Percentiles rank a stretch among this genome's conserved stretches.
Conservation (phyloP, 2,329 filamentous ascomycete species). For the Pseudogymnoascus sp. region DNA sequence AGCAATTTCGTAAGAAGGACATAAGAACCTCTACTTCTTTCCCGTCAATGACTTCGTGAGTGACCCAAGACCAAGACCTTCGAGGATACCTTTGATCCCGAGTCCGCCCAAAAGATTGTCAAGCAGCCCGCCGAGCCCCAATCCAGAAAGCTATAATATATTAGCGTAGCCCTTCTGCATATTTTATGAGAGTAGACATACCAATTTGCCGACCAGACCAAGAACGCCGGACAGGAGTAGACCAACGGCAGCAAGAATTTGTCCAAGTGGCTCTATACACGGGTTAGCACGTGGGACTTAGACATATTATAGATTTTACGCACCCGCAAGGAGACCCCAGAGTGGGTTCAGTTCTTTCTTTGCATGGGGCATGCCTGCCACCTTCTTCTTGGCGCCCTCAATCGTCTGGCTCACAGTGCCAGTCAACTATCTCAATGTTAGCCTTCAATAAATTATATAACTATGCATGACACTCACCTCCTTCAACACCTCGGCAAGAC, state of each 20-base stretch:
- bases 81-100: conserved; percentile 68
- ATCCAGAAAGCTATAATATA: conserved; percentile 40
- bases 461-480: conserved; percentile 39
- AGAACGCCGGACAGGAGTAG: conserved; percentile 76
- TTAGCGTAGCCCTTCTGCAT: conserved; percentile 32
- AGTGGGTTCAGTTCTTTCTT: conserved; percentile 93
- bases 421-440: conserved; percentile 48
- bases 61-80: conserved; percentile 59
- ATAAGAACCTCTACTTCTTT: conserved; percentile 33
- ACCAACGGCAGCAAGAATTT: conserved; percentile 86
- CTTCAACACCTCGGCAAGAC: conserved; percentile 77
- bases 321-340: conserved; percentile 59
- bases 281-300: background rate
- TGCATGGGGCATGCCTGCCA: conserved; percentile 84
- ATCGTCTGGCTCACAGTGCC: conserved; percentile 75
- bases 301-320: background rate
- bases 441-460: background rate
- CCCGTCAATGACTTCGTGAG: conserved; percentile 38
- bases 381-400: conserved; percentile 80
- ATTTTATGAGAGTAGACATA: conserved; percentile 27
- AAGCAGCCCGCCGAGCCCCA: conserved; percentile 75
- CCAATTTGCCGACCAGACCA: conserved; percentile 71
- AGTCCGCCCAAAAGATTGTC: conserved; percentile 71
- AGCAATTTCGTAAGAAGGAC: background rate
- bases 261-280: conserved; percentile 71